Percentiles rank a stretch among this genome's conserved stretches.
Conservation (phyloP, 306 rosid species). For the Quercus engelmannii region DNA sequence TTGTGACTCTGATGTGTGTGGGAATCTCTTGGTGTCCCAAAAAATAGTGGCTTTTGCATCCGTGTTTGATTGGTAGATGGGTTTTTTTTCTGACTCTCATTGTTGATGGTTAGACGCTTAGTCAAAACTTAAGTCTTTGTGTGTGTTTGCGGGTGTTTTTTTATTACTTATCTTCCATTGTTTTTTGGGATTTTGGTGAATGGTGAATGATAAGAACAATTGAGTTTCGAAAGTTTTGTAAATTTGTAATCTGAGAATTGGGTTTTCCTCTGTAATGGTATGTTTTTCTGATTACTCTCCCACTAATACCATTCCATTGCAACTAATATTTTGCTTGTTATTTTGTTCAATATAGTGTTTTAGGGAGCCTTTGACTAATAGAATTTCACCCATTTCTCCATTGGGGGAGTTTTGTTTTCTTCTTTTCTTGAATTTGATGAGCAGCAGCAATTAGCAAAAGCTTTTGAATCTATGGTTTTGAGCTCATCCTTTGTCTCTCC, state of each 20-base stretch:
- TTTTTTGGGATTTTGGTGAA: not conserved
- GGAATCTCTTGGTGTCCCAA: not conserved
- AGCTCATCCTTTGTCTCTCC: not conserved
- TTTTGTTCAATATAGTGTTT: not conserved
- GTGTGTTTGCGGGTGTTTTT: not conserved
- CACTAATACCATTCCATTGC: not conserved
- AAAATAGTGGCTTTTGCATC: not conserved
- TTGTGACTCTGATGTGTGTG: not conserved
- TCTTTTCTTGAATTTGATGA: not conserved
- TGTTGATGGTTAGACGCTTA: not conserved
- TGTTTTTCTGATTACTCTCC: not conserved
- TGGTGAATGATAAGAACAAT: not conserved
- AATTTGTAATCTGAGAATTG: not conserved
- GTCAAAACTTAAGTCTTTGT: too few species aligned
- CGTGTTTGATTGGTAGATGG: constrained; percentile 11
- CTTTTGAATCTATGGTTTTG: not conserved
- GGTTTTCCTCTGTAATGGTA: constrained; percentile 17
- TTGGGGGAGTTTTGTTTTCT: not conserved
- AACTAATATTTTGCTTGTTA: not conserved
- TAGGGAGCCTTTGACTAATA: not conserved
- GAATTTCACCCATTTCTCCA: not conserved
- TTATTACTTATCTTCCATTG: not conserved
- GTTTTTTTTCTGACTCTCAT: not conserved
- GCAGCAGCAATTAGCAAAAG: not conserved
- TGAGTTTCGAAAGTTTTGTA: not conserved